Conservation (phyloP, 192 early-diverging fungal species). For the Funneliformis mosseae region DNA sequence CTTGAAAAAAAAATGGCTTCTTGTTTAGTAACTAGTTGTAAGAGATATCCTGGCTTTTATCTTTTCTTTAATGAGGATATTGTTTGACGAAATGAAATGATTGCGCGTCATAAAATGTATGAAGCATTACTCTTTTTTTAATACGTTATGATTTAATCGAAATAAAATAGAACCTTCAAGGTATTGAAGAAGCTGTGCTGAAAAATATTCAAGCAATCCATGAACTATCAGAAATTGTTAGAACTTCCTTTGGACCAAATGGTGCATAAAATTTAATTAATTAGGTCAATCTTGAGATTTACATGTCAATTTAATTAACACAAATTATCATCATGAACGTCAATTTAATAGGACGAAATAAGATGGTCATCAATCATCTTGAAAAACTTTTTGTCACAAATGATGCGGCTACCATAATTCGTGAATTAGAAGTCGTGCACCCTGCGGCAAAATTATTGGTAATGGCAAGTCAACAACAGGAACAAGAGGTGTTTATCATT, state of each 20-base stretch:
- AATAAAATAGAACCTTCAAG: conserved; percentile 80
- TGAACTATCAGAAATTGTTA: conserved; percentile 90
- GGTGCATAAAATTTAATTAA: conserved; percentile 52
- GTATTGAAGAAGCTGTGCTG: conserved; percentile 93
- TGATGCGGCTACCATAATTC: conserved; percentile 98
- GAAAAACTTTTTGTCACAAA: conserved; percentile 98
- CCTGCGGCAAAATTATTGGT: conserved; percentile 96
- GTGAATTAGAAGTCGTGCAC: conserved; percentile 96
- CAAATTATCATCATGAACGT: background rate
- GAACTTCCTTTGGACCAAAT: conserved; percentile 96
- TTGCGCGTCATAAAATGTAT: background rate
- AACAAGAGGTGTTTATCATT: conserved; percentile 70
- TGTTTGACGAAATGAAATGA: too few relatives aligned
- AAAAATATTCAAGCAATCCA: conserved; percentile 94
- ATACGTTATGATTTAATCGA: background rate
- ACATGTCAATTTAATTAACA: background rate
- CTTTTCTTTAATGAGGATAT: too few relatives aligned
- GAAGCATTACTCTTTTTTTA: background rate
- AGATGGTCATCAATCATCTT: conserved; percentile 99
- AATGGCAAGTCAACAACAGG: conserved; percentile 96
- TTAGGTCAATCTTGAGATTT: background rate
- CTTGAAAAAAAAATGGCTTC: too few relatives aligned
- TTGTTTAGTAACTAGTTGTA: too few relatives aligned
- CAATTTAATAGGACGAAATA: conserved; percentile 78
- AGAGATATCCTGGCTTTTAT: too few relatives aligned